Evolutionary conservation across 1,284 basidiomycete genomes (phyloP), one percentile per base, ranked within the genome.

Genomic region (Cutaneotrichosporon curvatum): DNA sequence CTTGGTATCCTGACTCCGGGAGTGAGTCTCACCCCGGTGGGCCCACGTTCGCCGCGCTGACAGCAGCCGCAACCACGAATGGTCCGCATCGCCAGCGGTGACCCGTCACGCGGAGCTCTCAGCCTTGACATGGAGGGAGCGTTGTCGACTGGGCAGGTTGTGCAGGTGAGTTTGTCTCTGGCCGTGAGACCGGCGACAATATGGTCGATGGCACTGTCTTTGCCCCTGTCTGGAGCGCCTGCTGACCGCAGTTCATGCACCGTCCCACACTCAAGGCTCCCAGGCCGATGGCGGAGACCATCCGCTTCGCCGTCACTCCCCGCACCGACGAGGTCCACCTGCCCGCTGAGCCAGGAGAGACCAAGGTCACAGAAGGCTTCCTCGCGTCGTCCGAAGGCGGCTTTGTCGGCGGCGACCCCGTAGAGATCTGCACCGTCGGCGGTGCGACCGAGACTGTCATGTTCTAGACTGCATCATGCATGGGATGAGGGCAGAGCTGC

Each of bases 41-140:
- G 8, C 8, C 40, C 15, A 34, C 20, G 12, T 8, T 35, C 6
- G n/a, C 12, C 2, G 36, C 22, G 21, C 37, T 40, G 21, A 39
- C 18, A 3, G 19, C 16, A 40, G 37, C 42, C 4, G 35, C 42
- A 10, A 31, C 19, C 3, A 23, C 33, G 46, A 19, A 37, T 50
- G 6, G 63, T 71, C 5, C 64, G 62, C 46, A 83, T 91, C 53
- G 79, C 78, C 14, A 83, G 84, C 0, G 88, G 88, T 1, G 87
- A 87, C 65, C 87, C 85, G 0, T 81, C 80, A 19, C 76, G 84
- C 9, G 88, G 88, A 0, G 79, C 80, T 0, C 73, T 91, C 15
- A 80, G 84, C 0, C 73, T 91, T 1, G 82, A 84, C 30, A 76
- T 79, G 15, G 75, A 79, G 31, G 74, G 74, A 21, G 79, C 84